phyloP scores from a whole-genome alignment of 2,329 filamentous ascomycete genomes.

The Ilyonectria destructans region DNA sequence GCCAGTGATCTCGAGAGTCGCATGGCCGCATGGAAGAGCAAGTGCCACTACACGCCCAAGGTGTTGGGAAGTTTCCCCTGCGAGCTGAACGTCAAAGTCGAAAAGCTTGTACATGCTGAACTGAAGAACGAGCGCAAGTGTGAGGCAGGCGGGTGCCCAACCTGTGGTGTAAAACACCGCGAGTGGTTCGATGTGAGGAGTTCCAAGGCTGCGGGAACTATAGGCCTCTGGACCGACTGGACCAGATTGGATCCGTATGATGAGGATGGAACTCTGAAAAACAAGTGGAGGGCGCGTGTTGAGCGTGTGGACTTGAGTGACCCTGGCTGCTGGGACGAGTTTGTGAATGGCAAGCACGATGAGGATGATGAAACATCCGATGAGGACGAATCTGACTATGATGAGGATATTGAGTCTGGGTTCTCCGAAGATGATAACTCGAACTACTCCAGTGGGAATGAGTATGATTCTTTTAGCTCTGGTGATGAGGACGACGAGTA shows the following conservation, averaged over 20 bases:
- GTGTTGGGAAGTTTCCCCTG: constrained; percentile 33
- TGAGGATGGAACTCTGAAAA: constrained; percentile 42
- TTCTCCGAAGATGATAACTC: constrained; percentile 32
- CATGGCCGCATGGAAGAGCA: constrained; percentile 42
- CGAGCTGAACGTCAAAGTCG: constrained; percentile 48
- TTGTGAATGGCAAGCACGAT: constrained; percentile 37
- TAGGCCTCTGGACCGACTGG: constrained; percentile 50
- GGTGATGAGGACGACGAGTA: constrained; percentile 20
- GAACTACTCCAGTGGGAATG: constrained; percentile 19
- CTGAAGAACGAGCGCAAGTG: constrained; percentile 46
- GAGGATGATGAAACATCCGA: constrained; percentile 33
- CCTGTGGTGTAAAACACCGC: constrained; percentile 41
- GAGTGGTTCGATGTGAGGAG: constrained; percentile 52
- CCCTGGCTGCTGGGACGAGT: constrained; percentile 46
- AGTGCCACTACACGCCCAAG: constrained; percentile 48
- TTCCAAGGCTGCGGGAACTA: constrained; percentile 30
- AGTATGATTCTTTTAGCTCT: constrained; percentile 11
- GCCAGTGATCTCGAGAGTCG: constrained; percentile 41
- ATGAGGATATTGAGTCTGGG: constrained; percentile 29
- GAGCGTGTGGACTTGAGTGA: constrained; percentile 46
- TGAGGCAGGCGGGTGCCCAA: constrained; percentile 44
- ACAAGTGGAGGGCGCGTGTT: constrained; percentile 44
- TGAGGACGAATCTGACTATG: constrained; percentile 27
- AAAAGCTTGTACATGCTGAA: constrained; percentile 50
- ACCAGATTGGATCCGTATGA: constrained; percentile 50